phyloP scores from a whole-genome alignment of 306 rosid genomes.

The Amphicarpaea edgeworthii region DNA sequence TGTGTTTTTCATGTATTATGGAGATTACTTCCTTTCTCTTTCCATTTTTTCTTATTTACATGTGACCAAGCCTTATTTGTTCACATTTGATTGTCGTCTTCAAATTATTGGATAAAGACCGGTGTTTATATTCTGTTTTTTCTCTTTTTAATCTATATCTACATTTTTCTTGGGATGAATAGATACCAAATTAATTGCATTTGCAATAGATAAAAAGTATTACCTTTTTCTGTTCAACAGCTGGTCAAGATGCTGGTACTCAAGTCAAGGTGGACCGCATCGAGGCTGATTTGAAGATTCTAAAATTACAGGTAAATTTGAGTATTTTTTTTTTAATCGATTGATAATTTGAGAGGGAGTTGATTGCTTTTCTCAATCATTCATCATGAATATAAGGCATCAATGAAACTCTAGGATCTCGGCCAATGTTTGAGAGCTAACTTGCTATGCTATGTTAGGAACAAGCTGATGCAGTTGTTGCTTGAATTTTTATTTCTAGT shows the following conservation, averaged over 20 bases:
- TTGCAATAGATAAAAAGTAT: slow-evolving; percentile 37
- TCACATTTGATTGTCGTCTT: slow-evolving; percentile 11
- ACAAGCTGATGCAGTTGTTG: not conserved
- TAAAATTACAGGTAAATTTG: slow-evolving; percentile 77
- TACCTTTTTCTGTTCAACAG: slow-evolving; percentile 42
- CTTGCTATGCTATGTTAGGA: slow-evolving; percentile 37
- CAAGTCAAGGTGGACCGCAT: slow-evolving; percentile 78
- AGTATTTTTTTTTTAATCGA: not conserved
- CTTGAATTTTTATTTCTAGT: slow-evolving; percentile 4
- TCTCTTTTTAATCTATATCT: not conserved
- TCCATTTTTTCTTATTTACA: not conserved
- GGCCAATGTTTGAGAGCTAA: slow-evolving; percentile 6
- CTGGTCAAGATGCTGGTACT: slow-evolving; percentile 66
- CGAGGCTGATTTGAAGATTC: slow-evolving; percentile 93
- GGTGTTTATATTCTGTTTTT: slow-evolving; percentile 26
- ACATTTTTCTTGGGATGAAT: not conserved
- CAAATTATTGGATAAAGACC: slow-evolving; percentile 6
- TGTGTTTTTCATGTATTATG: slow-evolving; percentile 19
- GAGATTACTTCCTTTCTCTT: slow-evolving; percentile 10
- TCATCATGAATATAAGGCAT: slow-evolving; percentile 10
- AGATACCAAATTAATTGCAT: slow-evolving; percentile 25
- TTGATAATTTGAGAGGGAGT: slow-evolving; percentile 36
- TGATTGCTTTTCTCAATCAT: slow-evolving; percentile 5
- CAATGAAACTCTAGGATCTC: slow-evolving; percentile 15
- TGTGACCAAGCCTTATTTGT: slow-evolving; percentile 15